Base-by-base conservation (phyloP, 73 alveolate species). In the Symbiodinium natans region DNA sequence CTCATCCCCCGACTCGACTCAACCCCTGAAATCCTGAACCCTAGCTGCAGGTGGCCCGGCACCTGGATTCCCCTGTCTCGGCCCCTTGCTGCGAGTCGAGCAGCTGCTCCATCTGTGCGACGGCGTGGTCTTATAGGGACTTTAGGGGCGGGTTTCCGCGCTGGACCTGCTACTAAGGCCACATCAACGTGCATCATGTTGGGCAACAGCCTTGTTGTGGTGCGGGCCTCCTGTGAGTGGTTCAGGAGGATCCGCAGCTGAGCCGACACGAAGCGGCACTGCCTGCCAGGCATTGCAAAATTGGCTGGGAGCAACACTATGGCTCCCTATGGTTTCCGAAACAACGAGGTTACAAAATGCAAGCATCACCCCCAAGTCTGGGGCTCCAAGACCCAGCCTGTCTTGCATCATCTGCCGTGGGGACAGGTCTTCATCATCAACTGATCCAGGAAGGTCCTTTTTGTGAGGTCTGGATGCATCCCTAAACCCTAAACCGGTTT, bases 361-460 rank as follows among this genome's bases (percentile, higher is more conserved):
- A n/a, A n/a, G n/a, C n/a, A n/a, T n/a, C n/a, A n/a, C n/a, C n/a
- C n/a, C n/a, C n/a, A n/a, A n/a, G n/a, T n/a, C n/a, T n/a, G n/a
- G n/a, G n/a, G n/a, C n/a, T n/a, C n/a, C n/a, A n/a, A n/a, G n/a
- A n/a, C n/a, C n/a, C n/a, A n/a, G 96, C 96, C 96, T 90, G 75
- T 90, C 96, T 4, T 83, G 77, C 96, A 90, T 90, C 96, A 90
- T 90, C 83, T 90, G 96, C 96, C 96, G 96, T 31, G 96, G 96
- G 29, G 96, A 90, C 34, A 90, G 9, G n/a, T 68, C 87, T 17
- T 90, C 96, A 41, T 90, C 96, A 48, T 90, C 95, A 13, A 39
- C n/a, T 15, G 48, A 25, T 63, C 38, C 80, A 25, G 40, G 33
- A 23, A 63, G 80, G 80, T 63, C 80, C 80, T 63, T n/a, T n/a